Conservation (phyloP, 2,329 filamentous ascomycete genomes). For the Aspergillus pseudoterreus region DNA sequence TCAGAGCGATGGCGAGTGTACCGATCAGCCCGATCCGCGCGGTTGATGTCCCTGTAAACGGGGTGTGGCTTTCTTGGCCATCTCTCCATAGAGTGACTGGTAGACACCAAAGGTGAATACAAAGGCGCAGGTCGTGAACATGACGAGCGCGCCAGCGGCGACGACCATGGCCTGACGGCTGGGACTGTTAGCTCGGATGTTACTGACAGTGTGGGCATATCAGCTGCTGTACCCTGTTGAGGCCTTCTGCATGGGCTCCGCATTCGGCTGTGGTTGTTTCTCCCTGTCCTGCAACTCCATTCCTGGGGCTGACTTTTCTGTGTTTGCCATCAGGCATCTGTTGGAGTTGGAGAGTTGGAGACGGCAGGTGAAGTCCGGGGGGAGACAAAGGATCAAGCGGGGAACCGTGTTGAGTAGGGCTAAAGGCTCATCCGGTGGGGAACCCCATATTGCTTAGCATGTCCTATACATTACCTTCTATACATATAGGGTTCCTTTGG, state of each 20-base stretch:
- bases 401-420: constrained; percentile 1
- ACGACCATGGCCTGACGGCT: constrained; percentile 12
- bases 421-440: not conserved
- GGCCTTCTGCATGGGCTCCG: not conserved
- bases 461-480: too few species aligned
- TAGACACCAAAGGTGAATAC: constrained; percentile 43
- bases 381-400: not conserved
- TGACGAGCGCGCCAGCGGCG: constrained; percentile 25
- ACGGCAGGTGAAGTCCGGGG: not conserved
- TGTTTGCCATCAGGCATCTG: not conserved
- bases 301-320: not conserved
- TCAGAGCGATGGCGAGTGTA: constrained; percentile 34
- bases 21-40: constrained; percentile 40
- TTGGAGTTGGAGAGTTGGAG: not conserved
- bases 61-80: constrained; percentile 23
- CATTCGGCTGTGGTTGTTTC: too few species aligned
- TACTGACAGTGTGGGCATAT: not conserved
- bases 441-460: not conserved
- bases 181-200: not conserved
- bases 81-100: constrained; percentile 38
- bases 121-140: constrained; percentile 36
- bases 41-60: constrained; percentile 33
- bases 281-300: too few species aligned
- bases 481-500: too few species aligned
- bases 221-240: not conserved